Evolutionary conservation across 768 basidiomycete species (phyloP).

Genomic region (Auricularia cornea): DNA sequence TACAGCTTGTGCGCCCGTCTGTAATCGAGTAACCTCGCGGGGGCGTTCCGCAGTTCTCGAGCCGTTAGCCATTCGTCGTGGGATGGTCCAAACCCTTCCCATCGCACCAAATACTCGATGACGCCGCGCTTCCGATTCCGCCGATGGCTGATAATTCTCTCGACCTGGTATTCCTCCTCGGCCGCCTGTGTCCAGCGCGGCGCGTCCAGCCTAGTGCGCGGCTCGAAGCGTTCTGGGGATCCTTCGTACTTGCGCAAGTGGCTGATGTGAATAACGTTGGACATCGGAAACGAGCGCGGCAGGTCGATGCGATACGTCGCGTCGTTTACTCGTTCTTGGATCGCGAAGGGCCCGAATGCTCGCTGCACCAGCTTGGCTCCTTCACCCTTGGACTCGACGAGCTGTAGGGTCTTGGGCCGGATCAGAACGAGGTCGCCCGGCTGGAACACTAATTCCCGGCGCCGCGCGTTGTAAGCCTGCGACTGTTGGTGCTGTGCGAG

Average conservation of each 20-base stretch:
- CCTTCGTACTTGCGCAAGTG: conserved; percentile 15
- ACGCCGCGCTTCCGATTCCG: conserved; percentile 3
- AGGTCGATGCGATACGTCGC: not conserved
- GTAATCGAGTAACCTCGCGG: conserved; percentile 1
- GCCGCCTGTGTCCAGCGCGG: not conserved
- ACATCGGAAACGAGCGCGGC: not conserved
- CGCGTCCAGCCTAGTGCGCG: conserved; percentile 14
- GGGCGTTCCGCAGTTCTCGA: conserved; percentile 15
- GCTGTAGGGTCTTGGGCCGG: conserved; percentile 21
- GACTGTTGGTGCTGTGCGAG: conserved; percentile 19
- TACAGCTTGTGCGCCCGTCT: not conserved
- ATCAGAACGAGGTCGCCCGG: conserved; percentile 17
- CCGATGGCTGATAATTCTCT: not conserved
- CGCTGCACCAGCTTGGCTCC: conserved; percentile 16
- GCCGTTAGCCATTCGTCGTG: conserved; percentile 20
- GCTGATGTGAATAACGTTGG: conserved; percentile 15
- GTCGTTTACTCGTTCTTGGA: conserved; percentile 13
- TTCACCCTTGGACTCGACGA: conserved; percentile 13
- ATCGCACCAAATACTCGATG: conserved; percentile 12
- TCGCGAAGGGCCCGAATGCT: conserved; percentile 16
- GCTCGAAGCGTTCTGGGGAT: conserved; percentile 11
- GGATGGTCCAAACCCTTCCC: conserved; percentile 16
- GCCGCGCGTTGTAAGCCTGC: conserved; percentile 13
- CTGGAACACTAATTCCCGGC: conserved; percentile 12
- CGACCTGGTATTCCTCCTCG: not conserved